These are phyloP conservation scores for Xylaria telfairii DNA, from an alignment of 495 filamentous ascomycete genomes.

Conservation along the genomic window DNA sequence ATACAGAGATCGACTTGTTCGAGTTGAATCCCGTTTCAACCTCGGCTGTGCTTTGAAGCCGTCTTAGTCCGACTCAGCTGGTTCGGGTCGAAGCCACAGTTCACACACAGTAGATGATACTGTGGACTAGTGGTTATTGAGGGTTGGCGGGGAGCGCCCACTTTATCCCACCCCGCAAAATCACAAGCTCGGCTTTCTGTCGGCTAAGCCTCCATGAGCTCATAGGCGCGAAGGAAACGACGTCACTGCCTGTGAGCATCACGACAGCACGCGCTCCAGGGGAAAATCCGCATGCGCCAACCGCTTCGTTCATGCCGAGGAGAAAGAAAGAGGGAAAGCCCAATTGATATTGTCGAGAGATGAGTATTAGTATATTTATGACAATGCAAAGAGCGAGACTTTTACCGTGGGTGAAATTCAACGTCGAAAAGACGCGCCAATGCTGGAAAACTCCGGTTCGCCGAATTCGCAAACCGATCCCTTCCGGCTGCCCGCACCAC, in stretches of 20 bases:
- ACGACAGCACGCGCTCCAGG: neutral
- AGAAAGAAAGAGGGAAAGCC: neutral
- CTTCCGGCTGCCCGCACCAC: conserved; percentile 18
- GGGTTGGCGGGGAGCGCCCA: neutral
- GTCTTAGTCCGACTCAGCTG: neutral
- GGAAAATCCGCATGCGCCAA: neutral
- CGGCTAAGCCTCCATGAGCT: conserved; percentile 40
- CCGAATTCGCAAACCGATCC: neutral
- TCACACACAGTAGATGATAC: neutral
- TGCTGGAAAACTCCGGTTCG: conserved; percentile 17
- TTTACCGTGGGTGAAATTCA: neutral
- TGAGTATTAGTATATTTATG: neutral
- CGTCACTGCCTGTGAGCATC: conserved; percentile 31
- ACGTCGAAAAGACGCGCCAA: conserved; percentile 3
- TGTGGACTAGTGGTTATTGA: neutral
- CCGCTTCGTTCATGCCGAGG: neutral
- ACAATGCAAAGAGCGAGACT: neutral
- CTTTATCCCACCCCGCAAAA: conserved; percentile 51
- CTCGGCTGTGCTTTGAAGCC: conserved; percentile 12
- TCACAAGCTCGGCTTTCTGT: conserved; percentile 60
- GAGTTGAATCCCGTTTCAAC: neutral
- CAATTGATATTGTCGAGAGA: neutral
- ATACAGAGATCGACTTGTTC: neutral
- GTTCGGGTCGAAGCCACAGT: neutral
- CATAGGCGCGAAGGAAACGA: conserved; percentile 23